These are phyloP conservation scores for Chondrus crispus DNA, from an alignment of 23 red algal species.

Conservation along the genomic window DNA sequence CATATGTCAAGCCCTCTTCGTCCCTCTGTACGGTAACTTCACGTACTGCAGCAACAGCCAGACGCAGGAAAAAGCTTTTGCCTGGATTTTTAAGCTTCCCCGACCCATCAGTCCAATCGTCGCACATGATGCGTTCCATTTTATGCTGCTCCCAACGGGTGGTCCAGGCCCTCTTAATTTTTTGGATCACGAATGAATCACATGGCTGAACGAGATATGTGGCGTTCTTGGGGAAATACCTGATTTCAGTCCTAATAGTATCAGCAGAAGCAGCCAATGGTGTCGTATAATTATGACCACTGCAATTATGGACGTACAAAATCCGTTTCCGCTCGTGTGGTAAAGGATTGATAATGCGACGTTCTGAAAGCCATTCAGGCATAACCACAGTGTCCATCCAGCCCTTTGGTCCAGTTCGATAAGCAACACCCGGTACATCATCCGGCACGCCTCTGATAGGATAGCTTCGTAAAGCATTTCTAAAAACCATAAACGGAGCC, in stretches of 20 bases:
- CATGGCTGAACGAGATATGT: not conserved
- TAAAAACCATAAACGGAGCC: not conserved
- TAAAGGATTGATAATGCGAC: not conserved
- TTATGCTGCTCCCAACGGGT: not conserved
- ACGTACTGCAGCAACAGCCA: not conserved
- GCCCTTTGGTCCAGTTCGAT: not conserved
- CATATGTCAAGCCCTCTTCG: not conserved
- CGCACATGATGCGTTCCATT: not conserved
- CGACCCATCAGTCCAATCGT: not conserved
- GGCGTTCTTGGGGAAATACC: not conserved
- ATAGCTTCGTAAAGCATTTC: not conserved
- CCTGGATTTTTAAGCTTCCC: not conserved
- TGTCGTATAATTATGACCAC: not conserved
- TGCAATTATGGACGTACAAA: not conserved
- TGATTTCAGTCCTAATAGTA: not conserved
- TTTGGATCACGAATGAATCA: not conserved
- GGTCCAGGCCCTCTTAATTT: not conserved
- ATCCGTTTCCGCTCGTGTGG: not conserved
- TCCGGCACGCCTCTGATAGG: not conserved
- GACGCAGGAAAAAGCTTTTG: not conserved
- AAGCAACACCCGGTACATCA: not conserved
- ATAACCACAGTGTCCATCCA: not conserved
- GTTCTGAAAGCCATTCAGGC: not conserved
- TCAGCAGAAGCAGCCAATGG: not conserved
- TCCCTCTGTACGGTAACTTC: not conserved